Conservation (phyloP, 2,329 filamentous ascomycete genomes). For the Scortechinia acanthostroma region DNA sequence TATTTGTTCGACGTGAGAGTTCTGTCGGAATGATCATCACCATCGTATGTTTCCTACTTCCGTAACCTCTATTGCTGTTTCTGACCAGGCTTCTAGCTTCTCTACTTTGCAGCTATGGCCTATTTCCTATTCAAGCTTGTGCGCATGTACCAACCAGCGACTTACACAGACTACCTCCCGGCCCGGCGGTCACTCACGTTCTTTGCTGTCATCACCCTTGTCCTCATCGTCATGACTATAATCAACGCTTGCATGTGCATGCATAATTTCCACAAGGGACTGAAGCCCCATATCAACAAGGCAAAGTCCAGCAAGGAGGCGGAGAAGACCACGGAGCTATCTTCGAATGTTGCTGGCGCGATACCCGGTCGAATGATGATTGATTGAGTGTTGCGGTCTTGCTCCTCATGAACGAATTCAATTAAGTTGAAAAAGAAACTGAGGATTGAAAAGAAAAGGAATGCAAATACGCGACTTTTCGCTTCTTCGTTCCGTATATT, state of each 20-base stretch:
- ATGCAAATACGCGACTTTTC: too few relatives aligned
- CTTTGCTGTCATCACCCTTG: slow-evolving; percentile 86
- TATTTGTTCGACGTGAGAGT: slow-evolving; percentile 78
- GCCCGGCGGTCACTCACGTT: slow-evolving; percentile 82
- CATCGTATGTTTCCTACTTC: slow-evolving; percentile 41
- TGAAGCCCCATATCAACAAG: slow-evolving; percentile 77
- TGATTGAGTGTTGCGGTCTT: too few relatives aligned
- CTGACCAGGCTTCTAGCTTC: slow-evolving; percentile 11
- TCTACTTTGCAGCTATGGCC: slow-evolving; percentile 81
- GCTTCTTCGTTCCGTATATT: too few relatives aligned
- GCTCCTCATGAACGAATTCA: too few relatives aligned
- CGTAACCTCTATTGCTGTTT: neutral
- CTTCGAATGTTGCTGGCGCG: neutral
- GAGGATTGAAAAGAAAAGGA: too few relatives aligned
- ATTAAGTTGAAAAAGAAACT: too few relatives aligned
- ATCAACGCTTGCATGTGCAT: slow-evolving; percentile 80
- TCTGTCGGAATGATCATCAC: slow-evolving; percentile 69
- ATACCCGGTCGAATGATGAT: neutral
- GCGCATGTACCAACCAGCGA: slow-evolving; percentile 75
- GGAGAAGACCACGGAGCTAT: slow-evolving; percentile 20
- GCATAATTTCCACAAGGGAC: slow-evolving; percentile 79
- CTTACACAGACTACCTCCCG: slow-evolving; percentile 59
- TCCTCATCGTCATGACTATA: slow-evolving; percentile 84
- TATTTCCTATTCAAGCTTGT: slow-evolving; percentile 99
- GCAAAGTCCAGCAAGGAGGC: slow-evolving; percentile 35